phyloP scores from a whole-genome alignment of 176 grass and related monocot genomes.

The Eremochloa ophiuroides region DNA sequence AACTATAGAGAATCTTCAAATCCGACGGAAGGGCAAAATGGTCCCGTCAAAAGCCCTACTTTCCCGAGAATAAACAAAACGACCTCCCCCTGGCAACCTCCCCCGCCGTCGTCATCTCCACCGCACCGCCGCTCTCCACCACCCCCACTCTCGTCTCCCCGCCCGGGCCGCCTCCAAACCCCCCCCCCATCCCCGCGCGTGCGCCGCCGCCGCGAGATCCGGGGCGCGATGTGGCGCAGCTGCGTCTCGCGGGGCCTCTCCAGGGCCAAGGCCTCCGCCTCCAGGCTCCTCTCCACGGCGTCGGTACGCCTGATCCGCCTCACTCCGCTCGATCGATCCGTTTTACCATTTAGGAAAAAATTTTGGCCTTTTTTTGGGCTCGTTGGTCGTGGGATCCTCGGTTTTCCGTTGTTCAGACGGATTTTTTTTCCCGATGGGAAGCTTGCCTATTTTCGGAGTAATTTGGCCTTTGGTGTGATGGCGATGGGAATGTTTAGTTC shows the following conservation, averaged over 20 bases:
- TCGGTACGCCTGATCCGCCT: constrained; percentile 43
- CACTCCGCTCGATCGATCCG: neutral
- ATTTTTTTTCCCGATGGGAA: neutral
- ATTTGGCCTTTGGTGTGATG: neutral
- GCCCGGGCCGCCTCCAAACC: neutral
- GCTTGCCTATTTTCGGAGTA: neutral
- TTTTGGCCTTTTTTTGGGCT: neutral
- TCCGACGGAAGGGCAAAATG: neutral
- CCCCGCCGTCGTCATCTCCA: neutral
- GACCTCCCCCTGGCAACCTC: constrained; percentile 1
- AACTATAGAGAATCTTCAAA: neutral
- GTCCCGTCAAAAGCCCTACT: constrained; percentile 22
- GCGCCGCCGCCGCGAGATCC: constrained; percentile 19
- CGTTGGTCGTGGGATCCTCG: neutral
- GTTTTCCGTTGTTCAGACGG: neutral
- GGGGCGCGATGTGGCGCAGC: constrained; percentile 68
- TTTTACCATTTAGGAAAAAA: neutral
- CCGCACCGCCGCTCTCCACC: neutral
- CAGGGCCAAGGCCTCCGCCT: constrained; percentile 42
- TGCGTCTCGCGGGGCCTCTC: constrained; percentile 74
- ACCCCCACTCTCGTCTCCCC: neutral
- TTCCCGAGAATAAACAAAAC: neutral
- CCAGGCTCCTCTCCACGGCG: constrained; percentile 54
- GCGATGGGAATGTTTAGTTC: neutral
- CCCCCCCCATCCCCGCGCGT: neutral